A percentile compares a stretch with the other conserved stretches of the same genome.
Conservation (phyloP, 352 stramenopile species). For the Phytopythium chamaehyphon region DNA sequence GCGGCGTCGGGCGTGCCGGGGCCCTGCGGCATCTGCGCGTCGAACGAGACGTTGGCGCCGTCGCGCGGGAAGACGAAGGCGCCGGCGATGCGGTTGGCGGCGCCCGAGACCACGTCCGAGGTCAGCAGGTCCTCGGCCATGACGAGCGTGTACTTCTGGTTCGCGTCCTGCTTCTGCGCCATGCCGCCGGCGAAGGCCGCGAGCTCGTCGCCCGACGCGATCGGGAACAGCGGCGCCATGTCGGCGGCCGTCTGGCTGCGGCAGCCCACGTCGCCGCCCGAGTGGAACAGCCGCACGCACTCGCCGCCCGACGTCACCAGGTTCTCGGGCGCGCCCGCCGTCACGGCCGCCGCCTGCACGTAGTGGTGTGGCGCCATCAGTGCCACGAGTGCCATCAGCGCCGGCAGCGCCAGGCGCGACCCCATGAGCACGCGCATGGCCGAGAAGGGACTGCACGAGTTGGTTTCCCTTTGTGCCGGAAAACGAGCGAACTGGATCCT, state of each 20-base stretch:
- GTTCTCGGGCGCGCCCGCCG: conserved; percentile 56
- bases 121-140: conserved; percentile 58
- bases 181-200: conserved; percentile 30
- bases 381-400: conserved; percentile 14
- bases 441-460: too few species aligned
- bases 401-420: conserved; percentile 13
- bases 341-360: conserved; percentile 48
- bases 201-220: conserved; percentile 38
- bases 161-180: conserved; percentile 14
- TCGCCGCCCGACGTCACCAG: conserved; percentile 58
- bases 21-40: conserved; percentile 53
- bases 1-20: conserved; percentile 43
- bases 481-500: too few species aligned
- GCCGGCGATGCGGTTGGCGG: conserved; percentile 39
- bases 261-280: conserved; percentile 56
- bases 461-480: too few species aligned
- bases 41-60: conserved; percentile 45
- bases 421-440: conserved; percentile 3
- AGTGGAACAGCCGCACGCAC: conserved; percentile 80
- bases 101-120: conserved; percentile 16
- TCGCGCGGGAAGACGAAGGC: conserved; percentile 54
- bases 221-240: conserved; percentile 53
- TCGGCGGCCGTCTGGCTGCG: conserved; percentile 45
- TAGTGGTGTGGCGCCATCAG: too few species aligned
- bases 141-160: conserved; percentile 56